Base-by-base conservation (phyloP, 2,329 filamentous ascomycete genomes). In the Nothophaeocryptopus gaeumannii region DNA sequence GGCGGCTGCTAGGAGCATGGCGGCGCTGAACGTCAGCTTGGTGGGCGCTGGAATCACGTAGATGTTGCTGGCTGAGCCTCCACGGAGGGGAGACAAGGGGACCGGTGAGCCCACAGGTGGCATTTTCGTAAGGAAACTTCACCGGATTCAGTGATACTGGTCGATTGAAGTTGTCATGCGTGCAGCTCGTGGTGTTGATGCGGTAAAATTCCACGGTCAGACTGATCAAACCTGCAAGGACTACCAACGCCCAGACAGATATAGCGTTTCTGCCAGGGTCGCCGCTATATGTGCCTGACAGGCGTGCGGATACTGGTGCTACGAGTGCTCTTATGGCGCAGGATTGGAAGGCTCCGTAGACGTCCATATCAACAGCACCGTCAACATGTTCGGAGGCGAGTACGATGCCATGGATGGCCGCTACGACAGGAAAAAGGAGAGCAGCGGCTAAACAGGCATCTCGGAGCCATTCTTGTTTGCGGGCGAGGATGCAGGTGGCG, bases 281-380 rank as follows among this genome's bases (percentile, higher is more conserved):
- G 45, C 81, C 74, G 62, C 85, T 86, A 61, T 86, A 86, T 0
- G 83, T 86, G 12, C 68, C 68, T 1, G 83, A 86, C 37, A 83
- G 65, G 53, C 77, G 74, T 15, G 83, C 81, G 0, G 82, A 84
- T 0, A 82, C 74, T 0, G 83, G 84, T 3, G 80, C 83, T 1
- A 81, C 80, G 3, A 87, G 58, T 12, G 86, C 82, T 10, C 81
- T 83, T 33, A 87, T 82, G 0, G 83, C 75, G 51, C 83, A 86
- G 0, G 86, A 64, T 56, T 87, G 84, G 54, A 86, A 85, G 8
- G 82, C 82, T 1, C 84, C 84, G 49, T 79, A 87, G 3, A 86
- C 72, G 57, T 87, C 84, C 77, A 87, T 80, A 59, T 86, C 83
- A 11, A 85, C 76, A 11, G 80, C 83, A 83, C 83, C 73, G 50